These are phyloP conservation scores for Nicotiana tabacum DNA, from an alignment of 257 asterid genomes.

Conservation along the genomic window DNA sequence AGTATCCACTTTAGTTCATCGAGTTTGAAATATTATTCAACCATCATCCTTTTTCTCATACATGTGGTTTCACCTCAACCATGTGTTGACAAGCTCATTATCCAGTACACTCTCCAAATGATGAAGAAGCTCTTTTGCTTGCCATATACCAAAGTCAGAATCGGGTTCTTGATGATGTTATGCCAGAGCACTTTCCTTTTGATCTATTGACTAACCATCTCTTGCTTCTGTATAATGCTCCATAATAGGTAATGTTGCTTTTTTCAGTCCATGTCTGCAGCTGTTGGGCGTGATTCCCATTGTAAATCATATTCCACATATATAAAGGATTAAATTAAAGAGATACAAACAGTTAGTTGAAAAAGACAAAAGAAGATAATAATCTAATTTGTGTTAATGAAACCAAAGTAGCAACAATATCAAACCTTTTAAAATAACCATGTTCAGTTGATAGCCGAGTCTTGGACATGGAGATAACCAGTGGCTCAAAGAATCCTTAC, in stretches of 20 bases:
- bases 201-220: constrained; percentile 64
- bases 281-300: constrained; percentile 55
- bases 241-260: constrained; percentile 67
- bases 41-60: background rate
- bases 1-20: too few species aligned
- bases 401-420: background rate
- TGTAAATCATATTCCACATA: constrained; percentile 45
- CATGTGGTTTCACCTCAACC: constrained; percentile 96
- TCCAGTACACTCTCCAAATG: constrained; percentile 84
- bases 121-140: constrained; percentile 83
- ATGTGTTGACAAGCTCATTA: constrained; percentile 85
- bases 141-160: constrained; percentile 82
- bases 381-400: too few species aligned
- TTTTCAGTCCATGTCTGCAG: constrained; percentile 55
- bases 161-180: constrained; percentile 95
- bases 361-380: too few species aligned
- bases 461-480: constrained; percentile 66
- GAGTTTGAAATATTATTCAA: background rate
- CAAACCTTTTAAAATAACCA: constrained; percentile 67
- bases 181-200: constrained; percentile 80
- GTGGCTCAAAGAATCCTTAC: constrained; percentile 51
- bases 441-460: constrained; percentile 80
- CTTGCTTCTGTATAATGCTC: constrained; percentile 78
- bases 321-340: too few species aligned
- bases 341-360: too few species aligned